Evolutionary conservation across 78 protist genomes (phyloP), one percentile per base, ranked within the genome.

Genomic region (Ministeria vibrans): DNA sequence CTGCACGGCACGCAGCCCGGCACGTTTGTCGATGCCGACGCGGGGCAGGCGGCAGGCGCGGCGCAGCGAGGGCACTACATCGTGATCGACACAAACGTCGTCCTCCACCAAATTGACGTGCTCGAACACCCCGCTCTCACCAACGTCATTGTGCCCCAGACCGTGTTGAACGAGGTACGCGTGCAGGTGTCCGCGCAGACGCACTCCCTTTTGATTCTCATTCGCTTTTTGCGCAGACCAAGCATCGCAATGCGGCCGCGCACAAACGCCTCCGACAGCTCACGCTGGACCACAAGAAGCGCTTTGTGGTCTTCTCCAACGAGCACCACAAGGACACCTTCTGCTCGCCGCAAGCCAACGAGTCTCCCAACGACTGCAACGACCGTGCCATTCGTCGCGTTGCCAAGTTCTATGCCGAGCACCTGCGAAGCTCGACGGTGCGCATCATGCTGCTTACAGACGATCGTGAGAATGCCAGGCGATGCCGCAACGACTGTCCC

Each of bases 281-380:
- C 34, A 74, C 85, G 27, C 30, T 75, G 32, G 82, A 91, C 41
- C 28, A n/a, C 0, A 13, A n/a, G 0, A 61, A 79, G 72, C 64
- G 36, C 43, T 88, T 84, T 80, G 87, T 77, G 41, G 92, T 93
- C 18, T 93, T 89, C 36, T 32, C 86, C 0, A 91, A 93, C 80
- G 97, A 93, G 55, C 86, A 89, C 76, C 88, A 79, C 64, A 22
- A 46, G 73, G 91, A 83, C 2, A 90, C 79, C 18, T 70, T 44
- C 61, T 51, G 64, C 27, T 71, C 25, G 36, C 66, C 23, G 28
- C 30, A 62, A 5, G 53, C 72, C 15, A 80, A 71, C 27, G 97
- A 94, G 75, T 39, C 92, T 1, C 76, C 92, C 63, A 91, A 91
- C n/a, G 97, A 94, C 77, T 45, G 89, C 44, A 91, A 91, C 78